These are phyloP conservation scores for Actinomucor elegans DNA, from an alignment of 371 early-diverging fungal genomes.

Conservation along the genomic window DNA sequence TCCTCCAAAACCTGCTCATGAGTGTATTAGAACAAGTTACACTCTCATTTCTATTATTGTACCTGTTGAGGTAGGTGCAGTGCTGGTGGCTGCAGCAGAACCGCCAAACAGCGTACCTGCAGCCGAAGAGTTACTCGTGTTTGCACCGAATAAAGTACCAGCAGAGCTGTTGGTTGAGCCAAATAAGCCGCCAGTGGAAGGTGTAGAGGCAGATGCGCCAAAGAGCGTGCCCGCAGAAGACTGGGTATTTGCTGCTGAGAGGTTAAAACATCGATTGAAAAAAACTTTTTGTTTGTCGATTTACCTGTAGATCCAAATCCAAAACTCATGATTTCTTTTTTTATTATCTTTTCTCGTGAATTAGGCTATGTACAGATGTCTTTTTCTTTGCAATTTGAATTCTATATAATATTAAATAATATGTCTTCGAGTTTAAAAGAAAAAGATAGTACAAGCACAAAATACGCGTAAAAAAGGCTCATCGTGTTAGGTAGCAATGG, in stretches of 20 bases:
- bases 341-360: neutral
- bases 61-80: conserved; percentile 18
- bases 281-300: neutral
- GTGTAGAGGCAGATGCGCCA: conserved; percentile 14
- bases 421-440: too few relatives aligned
- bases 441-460: neutral
- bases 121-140: conserved; percentile 20
- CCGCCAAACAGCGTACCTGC: conserved; percentile 45
- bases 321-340: conserved; percentile 1
- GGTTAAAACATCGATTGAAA: neutral
- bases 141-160: conserved; percentile 21
- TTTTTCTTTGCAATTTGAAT: too few relatives aligned
- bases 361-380: neutral
- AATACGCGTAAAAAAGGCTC: neutral
- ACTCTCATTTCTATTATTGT: too few relatives aligned
- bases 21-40: neutral
- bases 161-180: conserved; percentile 12
- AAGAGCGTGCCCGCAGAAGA: conserved; percentile 36
- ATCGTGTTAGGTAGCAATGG: too few relatives aligned
- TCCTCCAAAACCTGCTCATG: conserved; percentile 17
- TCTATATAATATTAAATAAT: too few relatives aligned
- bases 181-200: conserved; percentile 11
- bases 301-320: conserved; percentile 13
- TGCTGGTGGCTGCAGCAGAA: conserved; percentile 23
- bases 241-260: conserved; percentile 21